Conservation (phyloP, 345 rosid genomes). For the Populus davidiana region DNA sequence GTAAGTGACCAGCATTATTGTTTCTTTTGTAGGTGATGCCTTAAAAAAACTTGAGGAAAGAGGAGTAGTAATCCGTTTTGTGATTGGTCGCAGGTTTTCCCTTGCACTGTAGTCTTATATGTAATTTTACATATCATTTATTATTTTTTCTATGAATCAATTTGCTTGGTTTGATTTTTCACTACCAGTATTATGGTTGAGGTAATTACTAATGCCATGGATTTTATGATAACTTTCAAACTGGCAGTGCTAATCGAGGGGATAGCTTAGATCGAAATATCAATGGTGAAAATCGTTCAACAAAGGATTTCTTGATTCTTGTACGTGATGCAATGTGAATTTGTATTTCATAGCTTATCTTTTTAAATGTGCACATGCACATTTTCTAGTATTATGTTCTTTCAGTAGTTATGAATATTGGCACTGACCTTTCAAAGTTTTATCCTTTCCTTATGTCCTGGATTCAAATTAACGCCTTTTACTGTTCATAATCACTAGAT, state of each 20-base stretch:
- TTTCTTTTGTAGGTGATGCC: slow-evolving; percentile 56
- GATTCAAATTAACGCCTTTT: slow-evolving; percentile 19
- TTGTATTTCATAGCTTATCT: not conserved
- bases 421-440: not conserved
- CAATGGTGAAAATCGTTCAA: slow-evolving; percentile 59
- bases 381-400: not conserved
- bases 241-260: slow-evolving; percentile 84
- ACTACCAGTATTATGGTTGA: not conserved
- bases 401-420: not conserved
- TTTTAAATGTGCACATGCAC: not conserved
- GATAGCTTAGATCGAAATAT: slow-evolving; percentile 92
- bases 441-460: slow-evolving; percentile 4
- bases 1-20: not conserved
- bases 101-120: slow-evolving; percentile 21
- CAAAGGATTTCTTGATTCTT: slow-evolving; percentile 81
- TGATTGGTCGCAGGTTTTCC: slow-evolving; percentile 88
- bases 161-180: slow-evolving; percentile 10
- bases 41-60: slow-evolving; percentile 82
- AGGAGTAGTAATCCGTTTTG: slow-evolving; percentile 85
- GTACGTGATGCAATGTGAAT: slow-evolving; percentile 42
- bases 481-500: slow-evolving; percentile 5
- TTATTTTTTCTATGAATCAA: not conserved
- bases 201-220: slow-evolving; percentile 5
- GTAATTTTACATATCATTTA: not conserved
- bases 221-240: slow-evolving; percentile 18